Base-by-base conservation (phyloP, 2,329 filamentous ascomycete genomes). In the Apiospora malaysiana region DNA sequence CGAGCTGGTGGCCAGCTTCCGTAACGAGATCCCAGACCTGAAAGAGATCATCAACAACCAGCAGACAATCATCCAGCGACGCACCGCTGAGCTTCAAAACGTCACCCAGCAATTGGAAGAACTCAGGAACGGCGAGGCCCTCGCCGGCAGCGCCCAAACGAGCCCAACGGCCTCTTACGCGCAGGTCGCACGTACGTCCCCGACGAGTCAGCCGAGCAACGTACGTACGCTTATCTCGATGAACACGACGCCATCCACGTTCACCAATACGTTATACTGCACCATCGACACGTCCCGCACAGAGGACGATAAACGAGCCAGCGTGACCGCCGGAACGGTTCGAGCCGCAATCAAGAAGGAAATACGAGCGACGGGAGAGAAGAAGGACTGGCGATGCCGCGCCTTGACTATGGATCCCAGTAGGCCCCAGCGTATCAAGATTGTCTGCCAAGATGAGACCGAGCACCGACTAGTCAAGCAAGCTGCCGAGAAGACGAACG, bases 181-280 rank as follows among this genome's bases (percentile, higher is more conserved):
- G 25, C n/a, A 56, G 14, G n/a, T 65, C 56, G 56, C 56, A 65
- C 47, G 47, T n/a, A 49, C 47, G 47, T n/a, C 47, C 47, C 47
- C 56, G 14, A 65, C 56, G 21, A 65, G 56, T 27, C 56, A 65
- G 14, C 56, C 56, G 27, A 65, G 59, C 59, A 63, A 59, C 51
- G 32, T 59, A 25, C 51, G 23, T 8, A 59, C 23, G 3, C 51
- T 59, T 37, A 59, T 10, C 51, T 59, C 51, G 23, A 59, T 59
- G 51, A 59, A 59, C 51, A 59, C 51, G 51, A 37, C 32, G 21
- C 59, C 59, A 1, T 47, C 46, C 4, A 47, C 59, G 32, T 65
- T 40, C 14, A 40, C 59, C 59, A 32, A 65, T 12, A 65, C n/a
- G 16, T 23, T 65, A 9, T 65, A 40, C 59, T 65, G 59, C 59